Evolutionary conservation across 2,329 filamentous ascomycete species (phyloP).

Genomic region (Paraconiothyrium sp.): DNA sequence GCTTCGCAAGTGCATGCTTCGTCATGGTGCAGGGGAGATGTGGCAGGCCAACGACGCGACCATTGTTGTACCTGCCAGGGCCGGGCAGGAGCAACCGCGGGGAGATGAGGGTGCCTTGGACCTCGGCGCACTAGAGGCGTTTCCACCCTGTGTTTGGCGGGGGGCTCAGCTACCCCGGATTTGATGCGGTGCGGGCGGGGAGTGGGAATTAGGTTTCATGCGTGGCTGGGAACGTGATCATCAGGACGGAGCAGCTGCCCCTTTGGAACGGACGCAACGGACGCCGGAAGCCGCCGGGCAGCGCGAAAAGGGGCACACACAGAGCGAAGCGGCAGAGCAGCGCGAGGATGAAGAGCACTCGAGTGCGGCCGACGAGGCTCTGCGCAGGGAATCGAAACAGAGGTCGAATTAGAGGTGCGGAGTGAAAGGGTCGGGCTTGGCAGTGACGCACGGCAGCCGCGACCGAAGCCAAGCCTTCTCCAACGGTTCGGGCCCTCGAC

Average conservation of each 20-base stretch:
- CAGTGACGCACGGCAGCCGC: conserved; percentile 15
- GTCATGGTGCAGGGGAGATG: conserved; percentile 15
- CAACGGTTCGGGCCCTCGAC: conserved; percentile 8
- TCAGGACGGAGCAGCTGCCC: conserved; percentile 16
- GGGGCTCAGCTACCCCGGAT: conserved; percentile 11
- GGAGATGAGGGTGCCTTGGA: conserved; percentile 7
- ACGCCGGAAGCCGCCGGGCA: conserved; percentile 3
- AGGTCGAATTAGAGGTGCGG: conserved; percentile 22
- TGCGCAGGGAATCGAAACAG: conserved; percentile 1
- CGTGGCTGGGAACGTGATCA: conserved; percentile 8
- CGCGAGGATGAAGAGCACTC: background rate
- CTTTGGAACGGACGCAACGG: conserved; percentile 4
- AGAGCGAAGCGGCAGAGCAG: background rate
- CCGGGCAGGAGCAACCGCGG: background rate
- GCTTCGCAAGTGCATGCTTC: conserved; percentile 20
- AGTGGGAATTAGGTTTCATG: conserved; percentile 11
- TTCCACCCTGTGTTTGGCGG: background rate
- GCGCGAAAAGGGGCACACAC: background rate
- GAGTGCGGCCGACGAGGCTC: background rate
- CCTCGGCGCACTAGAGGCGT: conserved; percentile 6
- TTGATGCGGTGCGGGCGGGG: conserved; percentile 8
- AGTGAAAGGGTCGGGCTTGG: conserved; percentile 15
- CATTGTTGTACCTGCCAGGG: background rate
- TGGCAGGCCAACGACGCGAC: background rate
- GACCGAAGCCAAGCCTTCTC: conserved; percentile 4